Base-by-base conservation (phyloP, 106 monocot genomes). In the Acanthochlamys bracteata region DNA sequence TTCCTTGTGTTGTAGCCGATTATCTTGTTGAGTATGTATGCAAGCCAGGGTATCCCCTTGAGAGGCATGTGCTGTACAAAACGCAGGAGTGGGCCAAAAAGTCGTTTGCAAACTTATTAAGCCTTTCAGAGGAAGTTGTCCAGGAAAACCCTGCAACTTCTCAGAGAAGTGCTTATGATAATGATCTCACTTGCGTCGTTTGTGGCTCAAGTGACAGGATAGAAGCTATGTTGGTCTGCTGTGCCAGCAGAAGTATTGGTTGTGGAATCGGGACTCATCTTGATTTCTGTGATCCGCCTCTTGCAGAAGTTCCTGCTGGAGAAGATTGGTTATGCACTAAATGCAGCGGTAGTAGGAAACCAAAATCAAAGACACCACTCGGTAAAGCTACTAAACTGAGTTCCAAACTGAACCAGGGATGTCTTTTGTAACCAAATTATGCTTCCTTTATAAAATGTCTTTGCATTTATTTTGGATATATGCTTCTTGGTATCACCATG, bases 141-240 rank as follows among this genome's bases (percentile, higher is more conserved):
- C 23, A 19, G 15, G 79, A 77, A 51, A 62, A 42, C 25, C 4
- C 42, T 2, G 10, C 11, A 33, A 41, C 66, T 2, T 45, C 40
- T 10, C 64, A 56, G 33, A 79, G 63, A 13, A 39, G 42, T 13
- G n/a, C n/a, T 49, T 72, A 78, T 33, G 81, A 84, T n/a, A n/a
- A n/a, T n/a, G n/a, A n/a, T 45, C 49, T 86, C 39, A 70, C 55
- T 41, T 94, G 93, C 54, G 41, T 43, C 3, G 75, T 81, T 1
- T 93, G 93, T 25, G 83, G 85, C 25, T 72, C 69, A 0, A 46
- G 26, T 25, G 80, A 89, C 11, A 63, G 84, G 39, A 84, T 23
- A 8, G 84, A 86, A 24, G 83, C 86, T 57, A 86, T 94, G 93
- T 70, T 94, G 45, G 76, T 94, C n/a, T 94, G 93, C 19, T 83